Conservation (phyloP, 1,284 basidiomycete species). For the Trichosporon sp. region DNA sequence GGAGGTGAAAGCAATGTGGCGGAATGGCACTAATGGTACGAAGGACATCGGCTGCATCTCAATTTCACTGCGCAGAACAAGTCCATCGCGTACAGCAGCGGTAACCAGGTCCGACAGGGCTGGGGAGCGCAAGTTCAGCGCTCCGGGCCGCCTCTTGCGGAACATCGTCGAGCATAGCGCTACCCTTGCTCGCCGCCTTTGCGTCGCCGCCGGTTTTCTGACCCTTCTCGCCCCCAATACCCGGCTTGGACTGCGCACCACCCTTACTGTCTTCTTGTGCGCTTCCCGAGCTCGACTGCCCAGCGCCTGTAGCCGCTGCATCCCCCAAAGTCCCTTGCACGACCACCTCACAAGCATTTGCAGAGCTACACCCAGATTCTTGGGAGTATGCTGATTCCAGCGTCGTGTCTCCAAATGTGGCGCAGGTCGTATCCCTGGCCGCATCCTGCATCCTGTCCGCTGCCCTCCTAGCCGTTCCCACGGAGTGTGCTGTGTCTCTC, state of each 20-base stretch:
- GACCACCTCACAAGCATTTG: not conserved
- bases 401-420: not conserved
- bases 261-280: not conserved
- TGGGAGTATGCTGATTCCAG: not conserved
- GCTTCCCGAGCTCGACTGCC: not conserved
- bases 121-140: not conserved
- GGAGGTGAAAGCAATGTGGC: not conserved
- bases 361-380: not conserved
- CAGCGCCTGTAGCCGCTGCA: not conserved
- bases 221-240: too few relatives aligned
- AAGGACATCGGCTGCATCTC: not conserved
- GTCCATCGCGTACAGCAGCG: not conserved
- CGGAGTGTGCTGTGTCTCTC: not conserved
- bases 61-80: not conserved
- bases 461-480: not conserved
- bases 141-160: not conserved
- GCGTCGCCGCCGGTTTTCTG: too few relatives aligned
- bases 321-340: not conserved
- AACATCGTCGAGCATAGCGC: too few relatives aligned
- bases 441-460: not conserved
- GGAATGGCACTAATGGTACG: too few relatives aligned
- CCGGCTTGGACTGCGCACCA: too few relatives aligned
- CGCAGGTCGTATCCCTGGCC: not conserved
- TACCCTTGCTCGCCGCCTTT: too few relatives aligned
- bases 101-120: too few relatives aligned